A percentile compares a stretch with the other conserved stretches of the same genome.
These are phyloP conservation scores for Lasiosphaeris hirsuta DNA, from an alignment of 495 filamentous ascomycete genomes.

Conservation along the genomic window DNA sequence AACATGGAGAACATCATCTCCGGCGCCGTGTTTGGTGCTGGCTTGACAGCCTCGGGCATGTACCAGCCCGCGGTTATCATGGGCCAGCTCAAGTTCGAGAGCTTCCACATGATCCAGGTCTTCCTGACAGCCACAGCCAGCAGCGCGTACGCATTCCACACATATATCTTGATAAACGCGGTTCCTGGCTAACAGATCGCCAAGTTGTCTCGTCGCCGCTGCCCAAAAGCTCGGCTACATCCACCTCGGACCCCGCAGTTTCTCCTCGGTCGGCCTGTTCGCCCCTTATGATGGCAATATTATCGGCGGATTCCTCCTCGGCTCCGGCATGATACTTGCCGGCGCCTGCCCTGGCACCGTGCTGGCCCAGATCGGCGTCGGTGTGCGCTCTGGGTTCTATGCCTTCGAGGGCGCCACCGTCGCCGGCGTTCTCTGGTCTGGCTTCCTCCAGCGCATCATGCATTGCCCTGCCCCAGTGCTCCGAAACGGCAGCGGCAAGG, in stretches of 20 bases:
- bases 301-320: slow-evolving; percentile 51
- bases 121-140: slow-evolving; percentile 53
- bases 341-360: slow-evolving; percentile 56
- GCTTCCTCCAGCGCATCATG: slow-evolving; percentile 21
- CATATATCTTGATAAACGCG: background rate
- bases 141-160: slow-evolving; percentile 46
- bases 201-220: background rate
- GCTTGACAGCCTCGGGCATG: slow-evolving; percentile 51
- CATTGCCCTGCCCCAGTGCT: slow-evolving; percentile 6
- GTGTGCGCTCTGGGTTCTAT: slow-evolving; percentile 41
- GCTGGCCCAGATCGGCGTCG: slow-evolving; percentile 49
- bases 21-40: slow-evolving; percentile 53
- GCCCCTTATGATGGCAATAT: slow-evolving; percentile 51
- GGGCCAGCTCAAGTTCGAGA: slow-evolving; percentile 48
- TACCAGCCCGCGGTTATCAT: slow-evolving; percentile 51
- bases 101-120: slow-evolving; percentile 57
- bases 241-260: slow-evolving; percentile 28
- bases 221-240: slow-evolving; percentile 6
- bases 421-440: slow-evolving; percentile 39
- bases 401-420: slow-evolving; percentile 39
- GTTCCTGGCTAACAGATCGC: background rate
- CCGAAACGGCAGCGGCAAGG: background rate
- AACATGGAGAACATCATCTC: slow-evolving; percentile 33
- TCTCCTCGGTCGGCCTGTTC: slow-evolving; percentile 39
- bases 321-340: slow-evolving; percentile 51